Percentiles rank a stretch among this genome's conserved stretches.
Evolutionary conservation across 2,329 filamentous ascomycete genomes (phyloP).

Genomic region (Phialophora tarda): DNA sequence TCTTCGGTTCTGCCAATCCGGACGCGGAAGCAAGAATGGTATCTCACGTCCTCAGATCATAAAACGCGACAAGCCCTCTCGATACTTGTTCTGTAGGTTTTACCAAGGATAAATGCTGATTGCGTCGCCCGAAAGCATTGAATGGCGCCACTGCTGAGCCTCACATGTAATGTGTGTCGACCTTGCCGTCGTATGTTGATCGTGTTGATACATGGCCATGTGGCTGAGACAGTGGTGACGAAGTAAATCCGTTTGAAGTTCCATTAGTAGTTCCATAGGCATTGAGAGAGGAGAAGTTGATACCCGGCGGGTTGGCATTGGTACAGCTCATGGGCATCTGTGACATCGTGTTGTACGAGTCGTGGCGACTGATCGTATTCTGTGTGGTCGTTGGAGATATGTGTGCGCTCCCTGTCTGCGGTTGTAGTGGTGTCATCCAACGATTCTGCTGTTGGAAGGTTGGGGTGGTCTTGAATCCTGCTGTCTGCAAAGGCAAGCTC

Average conservation of each 20-base stretch:
- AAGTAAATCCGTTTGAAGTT: slow-evolving; percentile 24
- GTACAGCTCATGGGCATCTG: slow-evolving; percentile 28
- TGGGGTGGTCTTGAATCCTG: slow-evolving; percentile 33
- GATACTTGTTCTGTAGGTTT: background rate
- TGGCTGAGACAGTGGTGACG: slow-evolving; percentile 16
- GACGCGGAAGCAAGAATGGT: background rate
- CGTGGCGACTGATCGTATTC: slow-evolving; percentile 18
- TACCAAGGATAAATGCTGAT: background rate
- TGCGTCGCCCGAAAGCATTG: background rate
- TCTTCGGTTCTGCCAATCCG: background rate
- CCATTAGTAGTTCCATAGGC: slow-evolving; percentile 17
- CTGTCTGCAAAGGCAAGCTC: slow-evolving; percentile 33
- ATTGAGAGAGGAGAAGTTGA: slow-evolving; percentile 26
- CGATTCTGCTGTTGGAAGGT: slow-evolving; percentile 38
- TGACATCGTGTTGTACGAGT: slow-evolving; percentile 29
- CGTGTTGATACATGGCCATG: slow-evolving; percentile 27
- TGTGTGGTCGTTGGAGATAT: slow-evolving; percentile 5
- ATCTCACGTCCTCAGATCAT: background rate
- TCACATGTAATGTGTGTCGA: slow-evolving; percentile 24
- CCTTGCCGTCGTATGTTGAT: slow-evolving; percentile 24
- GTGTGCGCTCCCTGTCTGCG: slow-evolving; percentile 16
- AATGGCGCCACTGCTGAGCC: background rate
- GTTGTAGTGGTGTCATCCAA: slow-evolving; percentile 37
- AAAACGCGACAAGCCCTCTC: background rate
- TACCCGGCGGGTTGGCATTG: slow-evolving; percentile 21